These are phyloP conservation scores for Penicillium sp. DNA, from an alignment of 2,329 filamentous ascomycete species.

Conservation along the genomic window DNA sequence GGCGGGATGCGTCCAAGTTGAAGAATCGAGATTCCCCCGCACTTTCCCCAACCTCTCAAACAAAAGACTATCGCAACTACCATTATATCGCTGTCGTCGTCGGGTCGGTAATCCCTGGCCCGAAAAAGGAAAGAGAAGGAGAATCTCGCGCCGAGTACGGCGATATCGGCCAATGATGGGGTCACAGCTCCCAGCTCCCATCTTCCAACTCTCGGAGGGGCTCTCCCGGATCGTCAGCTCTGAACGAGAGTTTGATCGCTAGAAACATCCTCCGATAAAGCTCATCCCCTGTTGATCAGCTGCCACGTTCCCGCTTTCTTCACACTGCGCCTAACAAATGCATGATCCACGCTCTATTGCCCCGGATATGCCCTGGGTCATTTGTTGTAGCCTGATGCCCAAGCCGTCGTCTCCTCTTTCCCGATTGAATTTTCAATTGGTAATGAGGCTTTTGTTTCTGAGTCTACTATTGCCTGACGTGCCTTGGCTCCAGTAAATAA, in stretches of 20 bases:
- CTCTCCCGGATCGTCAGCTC: not conserved
- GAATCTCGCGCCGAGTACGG: constrained; percentile 16
- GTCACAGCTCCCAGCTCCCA: not conserved
- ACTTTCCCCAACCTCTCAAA: constrained; percentile 2
- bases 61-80: constrained; percentile 7
- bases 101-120: not conserved
- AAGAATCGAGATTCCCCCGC: constrained; percentile 16
- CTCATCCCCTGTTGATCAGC: not conserved
- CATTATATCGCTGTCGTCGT: not conserved
- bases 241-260: not conserved
- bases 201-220: not conserved
- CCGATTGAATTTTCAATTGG: not conserved
- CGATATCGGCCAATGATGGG: constrained; percentile 19
- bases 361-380: not conserved
- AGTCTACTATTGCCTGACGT: not conserved
- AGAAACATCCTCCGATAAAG: not conserved
- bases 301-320: constrained; percentile 4
- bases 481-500: not conserved
- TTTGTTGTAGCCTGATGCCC: constrained; percentile 1
- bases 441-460: not conserved
- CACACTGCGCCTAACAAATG: constrained; percentile 1
- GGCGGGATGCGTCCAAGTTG: too few relatives aligned
- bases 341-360: constrained; percentile 1
- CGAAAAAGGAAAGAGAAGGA: constrained; percentile 20
- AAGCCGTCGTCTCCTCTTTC: constrained; percentile 13